Evolutionary conservation across 202 grass and related monocot species (phyloP).

Genomic region (Brachypodium distachyon): DNA sequence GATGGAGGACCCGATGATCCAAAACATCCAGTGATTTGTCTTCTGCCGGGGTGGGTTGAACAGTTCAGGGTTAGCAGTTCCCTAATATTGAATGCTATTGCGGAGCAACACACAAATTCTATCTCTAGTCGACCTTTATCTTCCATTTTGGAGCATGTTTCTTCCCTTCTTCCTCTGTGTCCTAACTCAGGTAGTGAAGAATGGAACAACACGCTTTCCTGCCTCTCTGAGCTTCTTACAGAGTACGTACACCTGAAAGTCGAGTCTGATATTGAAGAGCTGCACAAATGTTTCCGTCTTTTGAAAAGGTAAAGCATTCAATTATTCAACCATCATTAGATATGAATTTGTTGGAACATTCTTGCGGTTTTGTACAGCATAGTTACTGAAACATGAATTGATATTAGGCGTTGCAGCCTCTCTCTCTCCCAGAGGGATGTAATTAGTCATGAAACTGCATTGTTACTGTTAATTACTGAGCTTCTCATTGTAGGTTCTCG

Average conservation of each 20-base stretch:
- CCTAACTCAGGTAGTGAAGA: constrained; percentile 44
- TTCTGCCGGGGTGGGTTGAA: constrained; percentile 40
- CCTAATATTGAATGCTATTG: constrained; percentile 41
- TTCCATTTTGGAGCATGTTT: constrained; percentile 40
- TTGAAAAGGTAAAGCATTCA: constrained; percentile 59
- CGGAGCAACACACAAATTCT: constrained; percentile 27
- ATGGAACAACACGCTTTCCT: constrained; percentile 35
- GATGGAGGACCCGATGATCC: constrained; percentile 19
- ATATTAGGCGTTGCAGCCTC: not conserved
- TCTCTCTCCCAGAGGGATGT: not conserved
- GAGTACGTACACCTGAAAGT: constrained; percentile 73
- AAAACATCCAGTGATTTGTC: constrained; percentile 3
- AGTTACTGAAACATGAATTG: not conserved
- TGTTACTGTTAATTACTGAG: constrained; percentile 1
- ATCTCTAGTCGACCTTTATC: constrained; percentile 35
- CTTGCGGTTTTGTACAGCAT: not conserved
- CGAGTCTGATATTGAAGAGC: constrained; percentile 82
- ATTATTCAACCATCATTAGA: not conserved
- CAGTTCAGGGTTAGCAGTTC: constrained; percentile 52
- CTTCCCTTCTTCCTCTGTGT: constrained; percentile 27
- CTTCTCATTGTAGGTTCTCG: constrained; percentile 35
- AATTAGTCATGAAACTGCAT: not conserved
- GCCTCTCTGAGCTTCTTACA: constrained; percentile 39
- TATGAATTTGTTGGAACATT: not conserved
- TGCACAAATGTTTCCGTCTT: constrained; percentile 84